Percentiles rank a stretch among this genome's conserved stretches.
Evolutionary conservation across 2,329 filamentous ascomycete species (phyloP).

Genomic region (Paraphaeosphaeria minitans): DNA sequence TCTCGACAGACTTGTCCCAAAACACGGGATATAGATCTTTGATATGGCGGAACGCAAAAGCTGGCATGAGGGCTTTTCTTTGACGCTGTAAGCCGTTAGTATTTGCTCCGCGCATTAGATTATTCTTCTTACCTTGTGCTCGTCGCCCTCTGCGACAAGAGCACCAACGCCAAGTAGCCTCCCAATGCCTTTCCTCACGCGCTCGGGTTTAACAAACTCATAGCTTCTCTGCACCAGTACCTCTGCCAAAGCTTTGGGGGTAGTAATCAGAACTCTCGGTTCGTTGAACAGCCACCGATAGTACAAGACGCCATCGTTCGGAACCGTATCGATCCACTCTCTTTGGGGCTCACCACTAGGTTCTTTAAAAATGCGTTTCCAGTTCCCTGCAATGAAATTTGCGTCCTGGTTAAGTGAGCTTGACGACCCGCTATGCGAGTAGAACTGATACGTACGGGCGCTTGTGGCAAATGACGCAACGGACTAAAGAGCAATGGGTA

Average conservation of each 20-base stretch:
- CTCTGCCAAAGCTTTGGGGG: slow-evolving; percentile 54
- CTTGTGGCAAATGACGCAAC: slow-evolving; percentile 61
- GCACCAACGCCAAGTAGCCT: slow-evolving; percentile 72
- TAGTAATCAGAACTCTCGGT: slow-evolving; percentile 53
- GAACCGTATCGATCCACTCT: slow-evolving; percentile 59
- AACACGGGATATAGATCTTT: slow-evolving; percentile 57
- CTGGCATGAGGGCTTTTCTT: slow-evolving; percentile 55
- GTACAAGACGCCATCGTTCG: slow-evolving; percentile 61
- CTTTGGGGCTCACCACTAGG: slow-evolving; percentile 52
- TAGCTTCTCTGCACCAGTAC: slow-evolving; percentile 58
- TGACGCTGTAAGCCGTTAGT: slow-evolving; percentile 44
- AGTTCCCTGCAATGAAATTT: slow-evolving; percentile 51
- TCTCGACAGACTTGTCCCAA: slow-evolving; percentile 55
- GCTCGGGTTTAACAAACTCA: slow-evolving; percentile 56
- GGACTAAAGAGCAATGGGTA: slow-evolving; percentile 65
- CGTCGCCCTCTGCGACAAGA: slow-evolving; percentile 85
- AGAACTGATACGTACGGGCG: slow-evolving; percentile 49
- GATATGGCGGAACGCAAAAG: slow-evolving; percentile 57
- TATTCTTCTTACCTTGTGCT: slow-evolving; percentile 68
- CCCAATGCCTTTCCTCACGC: slow-evolving; percentile 60
- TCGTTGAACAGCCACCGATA: slow-evolving; percentile 56
- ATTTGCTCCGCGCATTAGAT: neutral
- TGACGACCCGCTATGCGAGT: neutral
- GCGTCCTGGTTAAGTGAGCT: slow-evolving; percentile 10
- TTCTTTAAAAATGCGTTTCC: slow-evolving; percentile 48